Evolutionary conservation across 768 basidiomycete species (phyloP).

Genomic region (Xerocomellus amylosporus): DNA sequence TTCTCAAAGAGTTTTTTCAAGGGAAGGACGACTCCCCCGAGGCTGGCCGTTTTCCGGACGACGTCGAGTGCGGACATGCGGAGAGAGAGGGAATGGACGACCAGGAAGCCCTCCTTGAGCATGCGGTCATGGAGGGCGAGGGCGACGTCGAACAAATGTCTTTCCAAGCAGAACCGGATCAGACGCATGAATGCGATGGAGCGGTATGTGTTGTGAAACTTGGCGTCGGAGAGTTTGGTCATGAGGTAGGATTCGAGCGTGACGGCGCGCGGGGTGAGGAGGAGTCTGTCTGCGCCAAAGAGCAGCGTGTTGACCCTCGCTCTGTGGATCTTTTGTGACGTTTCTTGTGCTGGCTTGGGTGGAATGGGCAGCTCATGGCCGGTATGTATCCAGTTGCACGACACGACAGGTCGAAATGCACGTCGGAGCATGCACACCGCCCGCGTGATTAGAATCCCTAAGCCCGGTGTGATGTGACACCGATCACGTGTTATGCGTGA

Average conservation of each 20-base stretch:
- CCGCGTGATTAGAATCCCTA: not conserved
- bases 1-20: slow-evolving; percentile 18
- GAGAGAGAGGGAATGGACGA: slow-evolving; percentile 38
- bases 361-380: not conserved
- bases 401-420: not conserved
- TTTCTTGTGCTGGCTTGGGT: not conserved
- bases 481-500: not conserved
- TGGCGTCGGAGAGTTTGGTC: slow-evolving; percentile 19
- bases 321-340: slow-evolving; percentile 17
- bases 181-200: slow-evolving; percentile 36
- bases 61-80: slow-evolving; percentile 39
- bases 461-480: not conserved
- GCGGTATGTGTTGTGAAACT: slow-evolving; percentile 30
- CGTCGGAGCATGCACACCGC: slow-evolving; percentile 5
- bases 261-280: slow-evolving; percentile 20
- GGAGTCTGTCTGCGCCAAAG: slow-evolving; percentile 25
- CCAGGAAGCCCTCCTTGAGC: slow-evolving; percentile 38
- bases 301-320: slow-evolving; percentile 28
- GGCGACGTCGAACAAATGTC: slow-evolving; percentile 38
- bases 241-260: slow-evolving; percentile 23
- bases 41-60: slow-evolving; percentile 2
- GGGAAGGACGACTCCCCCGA: not conserved
- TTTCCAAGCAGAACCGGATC: slow-evolving; percentile 41
- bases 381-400: slow-evolving; percentile 1
- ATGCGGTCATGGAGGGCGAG: slow-evolving; percentile 42